Conservation (phyloP, 805 yeast species). For the Pichia scutulata region DNA sequence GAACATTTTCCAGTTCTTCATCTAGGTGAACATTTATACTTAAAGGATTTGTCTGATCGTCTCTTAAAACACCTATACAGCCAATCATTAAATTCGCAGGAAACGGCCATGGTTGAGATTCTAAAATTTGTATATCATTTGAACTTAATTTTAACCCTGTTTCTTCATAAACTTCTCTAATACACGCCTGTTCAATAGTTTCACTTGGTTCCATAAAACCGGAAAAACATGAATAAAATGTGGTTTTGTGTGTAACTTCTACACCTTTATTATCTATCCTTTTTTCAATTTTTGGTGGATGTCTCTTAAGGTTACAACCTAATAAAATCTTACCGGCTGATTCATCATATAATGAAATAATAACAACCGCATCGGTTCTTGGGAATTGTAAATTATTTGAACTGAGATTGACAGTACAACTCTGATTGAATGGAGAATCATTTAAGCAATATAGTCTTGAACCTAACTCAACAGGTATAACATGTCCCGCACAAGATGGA, state of each 20-base stretch:
- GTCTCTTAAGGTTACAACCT: conserved; percentile 52
- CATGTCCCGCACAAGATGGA: conserved; percentile 74
- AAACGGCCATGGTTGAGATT: conserved; percentile 96
- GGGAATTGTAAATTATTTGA: conserved; percentile 78
- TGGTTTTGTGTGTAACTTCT: conserved; percentile 25
- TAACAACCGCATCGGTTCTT: conserved; percentile 83
- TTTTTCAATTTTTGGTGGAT: conserved; percentile 39
- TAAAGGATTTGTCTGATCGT: conserved; percentile 52
- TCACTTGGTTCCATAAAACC: conserved; percentile 97
- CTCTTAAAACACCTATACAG: conserved; percentile 72
- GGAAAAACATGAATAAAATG: conserved; percentile 78
- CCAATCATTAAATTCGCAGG: conserved; percentile 94
- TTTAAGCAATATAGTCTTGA: conserved; percentile 48
- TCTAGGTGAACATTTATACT: conserved; percentile 69
- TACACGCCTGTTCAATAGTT: conserved; percentile 78
- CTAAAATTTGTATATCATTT: conserved; percentile 46
- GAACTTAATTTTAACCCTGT: conserved; percentile 64
- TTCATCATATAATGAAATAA: conserved; percentile 65
- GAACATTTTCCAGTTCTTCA: conserved; percentile 76
- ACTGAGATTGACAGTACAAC: conserved; percentile 33
- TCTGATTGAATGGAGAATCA: conserved; percentile 18
- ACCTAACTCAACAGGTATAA: conserved; percentile 61
- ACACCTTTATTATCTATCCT: conserved; percentile 43
- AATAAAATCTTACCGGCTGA: conserved; percentile 53
- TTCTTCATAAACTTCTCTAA: conserved; percentile 92